phyloP scores from a whole-genome alignment of 2,329 filamentous ascomycete species.

The Botrytis medusae region DNA sequence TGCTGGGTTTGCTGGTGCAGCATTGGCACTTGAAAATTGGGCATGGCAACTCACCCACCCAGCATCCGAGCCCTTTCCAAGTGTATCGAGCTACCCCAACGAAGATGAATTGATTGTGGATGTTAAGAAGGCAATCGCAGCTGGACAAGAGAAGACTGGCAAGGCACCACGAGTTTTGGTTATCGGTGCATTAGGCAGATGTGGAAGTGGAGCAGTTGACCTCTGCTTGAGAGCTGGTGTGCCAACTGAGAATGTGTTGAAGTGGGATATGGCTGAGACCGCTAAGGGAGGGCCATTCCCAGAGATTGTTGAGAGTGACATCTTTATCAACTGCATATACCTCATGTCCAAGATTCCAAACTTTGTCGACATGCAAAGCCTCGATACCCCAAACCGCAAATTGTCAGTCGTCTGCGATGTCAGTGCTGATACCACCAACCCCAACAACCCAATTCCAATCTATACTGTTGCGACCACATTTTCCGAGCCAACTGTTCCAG shows the following conservation, averaged over 20 bases:
- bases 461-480: conserved; percentile 87
- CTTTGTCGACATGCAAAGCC: conserved; percentile 72
- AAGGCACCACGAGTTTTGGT: conserved; percentile 73
- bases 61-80: conserved; percentile 62
- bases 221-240: conserved; percentile 74
- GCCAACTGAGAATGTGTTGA: conserved; percentile 63
- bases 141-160: conserved; percentile 65
- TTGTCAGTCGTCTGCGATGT: conserved; percentile 82
- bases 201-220: conserved; percentile 81
- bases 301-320: conserved; percentile 73
- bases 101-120: conserved; percentile 71
- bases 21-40: conserved; percentile 77
- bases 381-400: conserved; percentile 67
- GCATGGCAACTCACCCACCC: conserved; percentile 76
- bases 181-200: conserved; percentile 81
- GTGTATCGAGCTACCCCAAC: conserved; percentile 68
- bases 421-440: conserved; percentile 71
- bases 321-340: conserved; percentile 90
- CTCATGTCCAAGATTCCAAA: conserved; percentile 75
- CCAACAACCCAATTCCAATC: conserved; percentile 68
- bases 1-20: conserved; percentile 72
- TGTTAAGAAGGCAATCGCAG: conserved; percentile 69
- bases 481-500: conserved; percentile 78
- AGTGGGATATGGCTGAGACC: conserved; percentile 79
- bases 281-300: conserved; percentile 66